Evolutionary conservation across 1,284 basidiomycete genomes (phyloP).

Genomic region (Pascua guehoae): DNA sequence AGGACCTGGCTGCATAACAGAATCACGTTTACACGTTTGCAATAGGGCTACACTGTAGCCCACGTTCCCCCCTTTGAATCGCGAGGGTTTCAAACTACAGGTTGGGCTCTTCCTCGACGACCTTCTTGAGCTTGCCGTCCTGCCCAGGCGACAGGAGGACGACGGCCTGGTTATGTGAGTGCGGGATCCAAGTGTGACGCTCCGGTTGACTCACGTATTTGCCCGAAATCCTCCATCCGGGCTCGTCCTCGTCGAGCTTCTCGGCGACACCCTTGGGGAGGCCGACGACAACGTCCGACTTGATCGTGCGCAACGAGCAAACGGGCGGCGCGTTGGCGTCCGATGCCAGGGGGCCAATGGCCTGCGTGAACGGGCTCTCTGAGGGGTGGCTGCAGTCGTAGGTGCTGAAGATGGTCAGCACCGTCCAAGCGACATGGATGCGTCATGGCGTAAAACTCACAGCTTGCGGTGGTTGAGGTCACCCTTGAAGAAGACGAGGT

Average conservation of each 20-base stretch:
- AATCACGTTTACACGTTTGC: no score
- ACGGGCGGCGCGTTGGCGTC: slow-evolving; percentile 84
- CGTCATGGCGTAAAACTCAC: no score
- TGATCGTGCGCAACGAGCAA: slow-evolving; percentile 79
- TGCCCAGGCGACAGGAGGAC: slow-evolving; percentile 4
- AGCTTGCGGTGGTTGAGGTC: slow-evolving; percentile 79
- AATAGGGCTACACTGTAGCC: no score
- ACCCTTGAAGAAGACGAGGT: slow-evolving; percentile 95
- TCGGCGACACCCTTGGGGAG: slow-evolving; percentile 65
- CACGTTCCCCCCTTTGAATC: no score
- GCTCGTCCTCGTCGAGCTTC: slow-evolving; percentile 77
- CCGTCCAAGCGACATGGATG: neutral
- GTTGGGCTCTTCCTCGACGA: no score
- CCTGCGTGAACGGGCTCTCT: slow-evolving; percentile 82
- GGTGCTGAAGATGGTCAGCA: slow-evolving; percentile 54
- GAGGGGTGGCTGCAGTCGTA: slow-evolving; percentile 91
- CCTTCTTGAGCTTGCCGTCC: no score
- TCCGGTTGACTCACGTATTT: slow-evolving; percentile 75
- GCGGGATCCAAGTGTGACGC: no score
- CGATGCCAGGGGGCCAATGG: slow-evolving; percentile 90
- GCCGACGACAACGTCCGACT: slow-evolving; percentile 71
- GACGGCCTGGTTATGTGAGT: neutral
- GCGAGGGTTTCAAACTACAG: no score
- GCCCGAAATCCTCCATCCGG: slow-evolving; percentile 95
- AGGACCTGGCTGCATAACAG: no score